Evolutionary conservation across 345 rosid genomes (phyloP).

Genomic region (Populus deltoides): DNA sequence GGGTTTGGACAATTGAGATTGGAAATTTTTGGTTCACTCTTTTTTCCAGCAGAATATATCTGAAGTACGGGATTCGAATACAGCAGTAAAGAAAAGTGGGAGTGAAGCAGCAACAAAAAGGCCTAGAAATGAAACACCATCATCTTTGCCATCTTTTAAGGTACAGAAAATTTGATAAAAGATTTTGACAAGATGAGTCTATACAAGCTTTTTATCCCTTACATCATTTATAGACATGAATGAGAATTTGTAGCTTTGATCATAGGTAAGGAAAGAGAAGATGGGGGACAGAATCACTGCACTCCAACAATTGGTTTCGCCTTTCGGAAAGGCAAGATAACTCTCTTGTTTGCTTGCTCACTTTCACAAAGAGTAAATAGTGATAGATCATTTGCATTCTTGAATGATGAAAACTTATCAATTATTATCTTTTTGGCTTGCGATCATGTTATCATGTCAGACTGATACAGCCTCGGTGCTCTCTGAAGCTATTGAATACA

Average conservation of each 20-base stretch:
- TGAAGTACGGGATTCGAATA: constrained; percentile 50
- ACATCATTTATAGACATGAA: neutral
- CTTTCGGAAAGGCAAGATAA: constrained; percentile 93
- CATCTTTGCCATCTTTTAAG: constrained; percentile 90
- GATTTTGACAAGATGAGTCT: neutral
- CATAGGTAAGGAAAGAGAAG: constrained; percentile 96
- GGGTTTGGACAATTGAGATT: constrained; percentile 22
- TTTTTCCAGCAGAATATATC: constrained; percentile 39
- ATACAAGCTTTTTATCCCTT: neutral
- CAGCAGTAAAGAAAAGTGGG: constrained; percentile 61
- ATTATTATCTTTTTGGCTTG: neutral
- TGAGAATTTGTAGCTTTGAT: constrained; percentile 21
- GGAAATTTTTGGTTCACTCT: constrained; percentile 5
- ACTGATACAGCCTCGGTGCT: constrained; percentile 99
- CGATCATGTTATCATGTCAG: constrained; percentile 42
- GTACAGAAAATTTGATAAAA: constrained; percentile 36
- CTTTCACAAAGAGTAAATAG: constrained; percentile 12
- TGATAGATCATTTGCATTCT: constrained; percentile 23
- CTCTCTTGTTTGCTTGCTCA: constrained; percentile 11
- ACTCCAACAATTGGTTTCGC: constrained; percentile 99
- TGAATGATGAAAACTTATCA: constrained; percentile 10
- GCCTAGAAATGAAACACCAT: constrained; percentile 66
- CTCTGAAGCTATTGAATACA: constrained; percentile 93
- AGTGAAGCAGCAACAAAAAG: constrained; percentile 59
- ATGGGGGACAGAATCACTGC: constrained; percentile 99